phyloP scores from a whole-genome alignment of 257 asterid species.

The Haberlea rhodopensis region DNA sequence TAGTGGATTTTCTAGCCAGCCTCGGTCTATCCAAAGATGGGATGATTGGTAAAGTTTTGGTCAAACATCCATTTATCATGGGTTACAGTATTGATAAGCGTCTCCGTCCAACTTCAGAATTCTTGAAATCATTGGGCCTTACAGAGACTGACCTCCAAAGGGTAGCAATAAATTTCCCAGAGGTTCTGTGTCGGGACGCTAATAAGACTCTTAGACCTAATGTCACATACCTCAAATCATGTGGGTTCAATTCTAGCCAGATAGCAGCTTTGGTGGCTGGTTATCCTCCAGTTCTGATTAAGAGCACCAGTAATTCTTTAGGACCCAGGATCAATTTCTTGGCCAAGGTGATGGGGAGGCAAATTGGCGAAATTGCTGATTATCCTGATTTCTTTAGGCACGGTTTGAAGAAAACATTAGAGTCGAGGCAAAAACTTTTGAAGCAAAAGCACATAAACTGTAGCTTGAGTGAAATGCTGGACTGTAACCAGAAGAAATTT shows the following conservation, averaged over 20 bases:
- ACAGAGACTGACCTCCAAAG: constrained; percentile 56
- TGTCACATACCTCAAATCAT: constrained; percentile 50
- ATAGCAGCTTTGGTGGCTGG: constrained; percentile 71
- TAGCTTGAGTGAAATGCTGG: constrained; percentile 91
- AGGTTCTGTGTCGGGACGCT: constrained; percentile 80
- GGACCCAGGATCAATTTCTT: constrained; percentile 85
- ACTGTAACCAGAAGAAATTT: constrained; percentile 81
- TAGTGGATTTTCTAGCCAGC: constrained; percentile 70
- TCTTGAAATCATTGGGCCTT: constrained; percentile 70
- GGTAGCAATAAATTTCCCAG: constrained; percentile 65
- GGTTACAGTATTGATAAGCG: constrained; percentile 85
- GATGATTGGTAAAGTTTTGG: constrained; percentile 71
- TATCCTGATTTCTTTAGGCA: constrained; percentile 89
- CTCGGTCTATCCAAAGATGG: constrained; percentile 69
- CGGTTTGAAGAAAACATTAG: constrained; percentile 79
- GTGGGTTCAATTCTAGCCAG: constrained; percentile 64
- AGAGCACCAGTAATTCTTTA: constrained; percentile 70
- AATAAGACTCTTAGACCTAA: constrained; percentile 71
- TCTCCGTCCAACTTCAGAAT: constrained; percentile 69
- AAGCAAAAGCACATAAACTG: constrained; percentile 48
- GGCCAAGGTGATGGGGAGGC: constrained; percentile 77
- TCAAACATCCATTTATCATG: constrained; percentile 75
- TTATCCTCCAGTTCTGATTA: constrained; percentile 85
- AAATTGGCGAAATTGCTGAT: constrained; percentile 64
- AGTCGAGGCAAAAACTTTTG: constrained; percentile 68